A percentile compares a stretch with the other conserved stretches of the same genome.
These are phyloP conservation scores for Wickerhamiella domercqiae DNA, from an alignment of 805 yeast species.

Conservation along the genomic window DNA sequence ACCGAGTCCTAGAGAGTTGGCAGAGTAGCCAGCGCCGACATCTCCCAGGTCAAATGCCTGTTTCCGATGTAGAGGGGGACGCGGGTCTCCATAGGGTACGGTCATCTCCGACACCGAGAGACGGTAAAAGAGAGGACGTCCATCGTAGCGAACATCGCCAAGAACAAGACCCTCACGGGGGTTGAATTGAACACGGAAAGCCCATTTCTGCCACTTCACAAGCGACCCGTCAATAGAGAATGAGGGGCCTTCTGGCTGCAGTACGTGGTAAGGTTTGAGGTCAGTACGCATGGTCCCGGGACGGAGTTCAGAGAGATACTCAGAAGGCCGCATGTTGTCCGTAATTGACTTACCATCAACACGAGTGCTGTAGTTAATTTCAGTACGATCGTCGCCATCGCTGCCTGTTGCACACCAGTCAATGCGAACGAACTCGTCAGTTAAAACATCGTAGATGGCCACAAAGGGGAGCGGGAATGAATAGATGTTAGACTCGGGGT, in stretches of 20 bases:
- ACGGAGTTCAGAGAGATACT: slow-evolving; percentile 57
- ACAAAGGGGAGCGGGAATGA: slow-evolving; percentile 60
- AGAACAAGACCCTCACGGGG: slow-evolving; percentile 68
- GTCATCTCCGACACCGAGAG: slow-evolving; percentile 68
- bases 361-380: slow-evolving; percentile 37
- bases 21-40: slow-evolving; percentile 63
- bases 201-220: slow-evolving; percentile 74
- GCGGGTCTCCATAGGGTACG: slow-evolving; percentile 74
- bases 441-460: slow-evolving; percentile 52
- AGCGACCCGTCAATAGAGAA: slow-evolving; percentile 44
- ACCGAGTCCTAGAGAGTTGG: slow-evolving; percentile 53
- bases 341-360: slow-evolving; percentile 39
- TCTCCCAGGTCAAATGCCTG: slow-evolving; percentile 80
- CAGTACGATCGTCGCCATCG: slow-evolving; percentile 47
- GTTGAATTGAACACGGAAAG: slow-evolving; percentile 51
- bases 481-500: slow-evolving; percentile 36
- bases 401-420: slow-evolving; percentile 60
- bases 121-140: slow-evolving; percentile 63
- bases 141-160: slow-evolving; percentile 59
- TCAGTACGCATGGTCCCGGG: slow-evolving; percentile 44
- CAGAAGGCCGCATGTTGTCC: slow-evolving; percentile 45
- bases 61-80: slow-evolving; percentile 70
- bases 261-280: slow-evolving; percentile 58
- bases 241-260: slow-evolving; percentile 79
- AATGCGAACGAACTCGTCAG: slow-evolving; percentile 49